A percentile compares a stretch with the other conserved stretches of the same genome.
Conservation (phyloP, 192 early-diverging fungal species). For the Coemansia aciculifera region DNA sequence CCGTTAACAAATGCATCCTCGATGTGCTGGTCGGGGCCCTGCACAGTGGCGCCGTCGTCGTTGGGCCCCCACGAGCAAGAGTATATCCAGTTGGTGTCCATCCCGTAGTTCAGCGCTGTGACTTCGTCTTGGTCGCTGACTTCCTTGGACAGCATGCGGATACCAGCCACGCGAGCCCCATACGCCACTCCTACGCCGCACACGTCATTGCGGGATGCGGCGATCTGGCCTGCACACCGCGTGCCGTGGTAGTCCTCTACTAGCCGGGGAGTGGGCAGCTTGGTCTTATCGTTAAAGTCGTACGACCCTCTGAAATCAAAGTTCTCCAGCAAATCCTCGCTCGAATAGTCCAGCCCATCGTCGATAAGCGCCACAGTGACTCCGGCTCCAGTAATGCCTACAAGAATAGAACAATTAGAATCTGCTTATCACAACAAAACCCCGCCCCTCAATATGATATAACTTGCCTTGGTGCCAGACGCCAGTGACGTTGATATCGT, state of each 20-base stretch:
- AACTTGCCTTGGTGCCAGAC: constrained; percentile 76
- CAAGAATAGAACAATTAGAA: constrained; percentile 7
- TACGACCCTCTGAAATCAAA: constrained; percentile 92
- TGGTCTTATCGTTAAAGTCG: constrained; percentile 86
- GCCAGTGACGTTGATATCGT: constrained; percentile 92
- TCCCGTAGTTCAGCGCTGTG: constrained; percentile 83
- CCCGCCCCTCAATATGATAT: not conserved
- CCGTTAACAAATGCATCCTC: constrained; percentile 87
- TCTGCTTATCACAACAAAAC: not conserved
- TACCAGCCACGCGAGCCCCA: constrained; percentile 78
- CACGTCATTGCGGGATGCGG: constrained; percentile 84
- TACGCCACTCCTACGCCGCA: constrained; percentile 95
- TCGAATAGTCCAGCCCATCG: constrained; percentile 89
- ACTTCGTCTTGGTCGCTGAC: constrained; percentile 96
- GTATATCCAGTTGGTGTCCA: constrained; percentile 90
- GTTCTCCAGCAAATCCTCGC: constrained; percentile 80
- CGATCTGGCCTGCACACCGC: constrained; percentile 96
- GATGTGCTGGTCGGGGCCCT: constrained; percentile 79
- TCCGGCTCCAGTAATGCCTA: constrained; percentile 78
- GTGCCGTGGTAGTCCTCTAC: constrained; percentile 92
- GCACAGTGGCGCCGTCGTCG: constrained; percentile 83
- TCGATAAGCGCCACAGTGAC: constrained; percentile 91
- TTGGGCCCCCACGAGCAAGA: constrained; percentile 95
- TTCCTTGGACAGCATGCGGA: constrained; percentile 85
- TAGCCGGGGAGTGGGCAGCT: constrained; percentile 72